Conservation (phyloP, 176 grass and related monocot genomes). For the Carex kokanica region DNA sequence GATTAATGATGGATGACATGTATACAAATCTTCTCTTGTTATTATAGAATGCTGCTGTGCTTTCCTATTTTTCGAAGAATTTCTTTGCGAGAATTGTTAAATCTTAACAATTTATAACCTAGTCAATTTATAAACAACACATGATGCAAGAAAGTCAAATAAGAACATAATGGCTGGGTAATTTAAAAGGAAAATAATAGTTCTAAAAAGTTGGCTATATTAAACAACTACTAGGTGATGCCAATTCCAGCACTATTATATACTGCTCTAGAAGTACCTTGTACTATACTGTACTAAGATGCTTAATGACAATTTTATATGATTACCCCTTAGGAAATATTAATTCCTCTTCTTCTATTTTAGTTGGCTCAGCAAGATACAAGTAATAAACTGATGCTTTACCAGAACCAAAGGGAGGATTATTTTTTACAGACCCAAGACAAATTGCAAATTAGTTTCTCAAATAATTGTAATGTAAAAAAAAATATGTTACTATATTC, state of each 20-base stretch:
- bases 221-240: background rate
- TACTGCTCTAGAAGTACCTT: background rate
- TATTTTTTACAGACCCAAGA: background rate
- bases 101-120: background rate
- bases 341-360: background rate
- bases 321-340: background rate
- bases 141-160: conserved; percentile 9
- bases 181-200: background rate
- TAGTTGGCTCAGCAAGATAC: background rate
- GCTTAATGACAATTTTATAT: background rate
- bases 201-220: background rate
- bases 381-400: background rate
- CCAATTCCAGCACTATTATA: background rate
- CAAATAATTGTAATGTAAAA: background rate
- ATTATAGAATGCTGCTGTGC: background rate
- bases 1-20: background rate
- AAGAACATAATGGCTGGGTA: background rate
- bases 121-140: background rate
- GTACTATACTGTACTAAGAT: background rate
- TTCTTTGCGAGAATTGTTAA: background rate
- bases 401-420: background rate
- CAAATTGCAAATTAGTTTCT: background rate
- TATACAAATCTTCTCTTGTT: background rate
- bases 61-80: background rate
- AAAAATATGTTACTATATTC: background rate